phyloP scores from a whole-genome alignment of 2,329 filamentous ascomycete genomes.

The Grosmannia clavigera region DNA sequence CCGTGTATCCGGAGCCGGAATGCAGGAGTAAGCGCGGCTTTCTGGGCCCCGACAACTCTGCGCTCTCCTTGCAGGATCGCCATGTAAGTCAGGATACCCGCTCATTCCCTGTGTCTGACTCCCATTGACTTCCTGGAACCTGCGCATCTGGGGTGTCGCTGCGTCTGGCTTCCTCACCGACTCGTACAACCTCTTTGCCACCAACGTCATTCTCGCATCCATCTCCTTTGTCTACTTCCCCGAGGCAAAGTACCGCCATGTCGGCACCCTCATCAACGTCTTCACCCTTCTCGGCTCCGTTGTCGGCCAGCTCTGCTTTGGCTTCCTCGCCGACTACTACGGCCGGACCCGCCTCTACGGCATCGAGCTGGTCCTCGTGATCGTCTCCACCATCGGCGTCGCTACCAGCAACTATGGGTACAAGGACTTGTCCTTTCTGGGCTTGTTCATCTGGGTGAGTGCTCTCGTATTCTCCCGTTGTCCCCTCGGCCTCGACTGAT shows the following conservation, averaged over 20 bases:
- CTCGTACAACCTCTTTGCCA: slow-evolving; percentile 43
- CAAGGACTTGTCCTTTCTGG: slow-evolving; percentile 35
- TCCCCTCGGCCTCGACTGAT: not conserved
- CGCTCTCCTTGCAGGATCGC: slow-evolving; percentile 33
- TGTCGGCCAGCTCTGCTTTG: slow-evolving; percentile 38
- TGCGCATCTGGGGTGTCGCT: slow-evolving; percentile 42
- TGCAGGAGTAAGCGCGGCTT: slow-evolving; percentile 34
- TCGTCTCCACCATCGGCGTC: slow-evolving; percentile 43
- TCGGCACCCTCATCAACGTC: slow-evolving; percentile 36
- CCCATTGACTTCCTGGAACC: slow-evolving; percentile 30
- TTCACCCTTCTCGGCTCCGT: slow-evolving; percentile 40
- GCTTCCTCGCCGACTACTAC: slow-evolving; percentile 40
- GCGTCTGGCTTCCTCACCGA: slow-evolving; percentile 42
- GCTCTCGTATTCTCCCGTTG: not conserved
- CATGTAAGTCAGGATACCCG: slow-evolving; percentile 24
- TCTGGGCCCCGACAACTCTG: slow-evolving; percentile 36
- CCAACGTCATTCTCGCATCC: slow-evolving; percentile 40
- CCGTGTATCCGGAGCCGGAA: slow-evolving; percentile 23
- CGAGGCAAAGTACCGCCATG: slow-evolving; percentile 26
- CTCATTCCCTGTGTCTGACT: not conserved
- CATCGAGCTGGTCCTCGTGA: slow-evolving; percentile 43
- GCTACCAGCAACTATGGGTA: slow-evolving; percentile 39
- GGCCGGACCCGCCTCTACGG: slow-evolving; percentile 43
- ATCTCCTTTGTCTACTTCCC: slow-evolving; percentile 42
- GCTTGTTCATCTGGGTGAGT: slow-evolving; percentile 34